These are phyloP conservation scores for Candolleomyces eurysporus DNA, from an alignment of 768 basidiomycete species.

Conservation along the genomic window DNA sequence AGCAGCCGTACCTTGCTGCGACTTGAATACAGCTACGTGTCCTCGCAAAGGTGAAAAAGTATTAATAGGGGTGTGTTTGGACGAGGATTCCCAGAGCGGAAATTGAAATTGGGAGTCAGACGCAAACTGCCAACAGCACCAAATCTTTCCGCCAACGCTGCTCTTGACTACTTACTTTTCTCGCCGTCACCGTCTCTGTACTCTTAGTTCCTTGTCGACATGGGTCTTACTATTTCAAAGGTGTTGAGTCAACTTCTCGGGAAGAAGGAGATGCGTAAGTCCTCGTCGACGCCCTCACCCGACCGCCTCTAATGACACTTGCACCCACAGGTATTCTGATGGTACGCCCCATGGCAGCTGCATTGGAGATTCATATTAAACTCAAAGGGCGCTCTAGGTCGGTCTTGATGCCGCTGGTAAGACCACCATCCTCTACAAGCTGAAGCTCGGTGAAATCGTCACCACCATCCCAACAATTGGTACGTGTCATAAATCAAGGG, in stretches of 20 bases:
- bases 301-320: slow-evolving; percentile 26
- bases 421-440: slow-evolving; percentile 97
- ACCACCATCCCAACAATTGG: slow-evolving; percentile 99
- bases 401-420: slow-evolving; percentile 99
- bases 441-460: slow-evolving; percentile 99
- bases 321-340: slow-evolving; percentile 86
- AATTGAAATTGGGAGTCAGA: slow-evolving; percentile 45
- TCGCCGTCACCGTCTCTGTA: slow-evolving; percentile 30
- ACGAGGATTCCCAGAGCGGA: slow-evolving; percentile 30
- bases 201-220: slow-evolving; percentile 36
- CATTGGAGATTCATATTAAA: slow-evolving; percentile 14
- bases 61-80: not conserved
- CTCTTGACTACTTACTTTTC: slow-evolving; percentile 23
- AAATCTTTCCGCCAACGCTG: slow-evolving; percentile 15
- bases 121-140: slow-evolving; percentile 30
- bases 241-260: slow-evolving; percentile 86
- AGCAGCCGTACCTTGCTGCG: not conserved
- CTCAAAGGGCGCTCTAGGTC: slow-evolving; percentile 52
- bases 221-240: slow-evolving; percentile 78
- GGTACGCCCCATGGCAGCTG: slow-evolving; percentile 43
- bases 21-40: slow-evolving; percentile 18
- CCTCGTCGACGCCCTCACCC: slow-evolving; percentile 19
- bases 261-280: slow-evolving; percentile 99
- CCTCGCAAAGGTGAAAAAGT: not conserved
- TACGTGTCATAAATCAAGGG: slow-evolving; percentile 38